Conservation (phyloP, 176 grass and related monocot genomes). For the Leersia perrieri region DNA sequence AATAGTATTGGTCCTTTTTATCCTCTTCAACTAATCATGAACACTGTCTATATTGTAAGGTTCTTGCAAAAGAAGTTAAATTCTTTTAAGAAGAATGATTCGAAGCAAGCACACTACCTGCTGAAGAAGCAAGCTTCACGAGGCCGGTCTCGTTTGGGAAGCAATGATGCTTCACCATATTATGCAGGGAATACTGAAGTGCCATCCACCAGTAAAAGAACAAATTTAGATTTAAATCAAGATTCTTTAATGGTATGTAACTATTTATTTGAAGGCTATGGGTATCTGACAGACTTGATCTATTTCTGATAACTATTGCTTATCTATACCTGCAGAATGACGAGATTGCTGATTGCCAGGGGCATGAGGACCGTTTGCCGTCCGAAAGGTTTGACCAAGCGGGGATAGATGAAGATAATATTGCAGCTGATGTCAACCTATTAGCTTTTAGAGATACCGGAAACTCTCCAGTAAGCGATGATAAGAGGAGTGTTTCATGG, state of each 20-base stretch:
- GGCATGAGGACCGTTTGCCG: constrained; percentile 17
- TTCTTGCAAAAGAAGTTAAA: constrained; percentile 60
- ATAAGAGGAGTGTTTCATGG: constrained; percentile 69
- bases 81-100: constrained; percentile 30
- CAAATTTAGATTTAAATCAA: constrained; percentile 51
- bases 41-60: constrained; percentile 31
- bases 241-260: constrained; percentile 47
- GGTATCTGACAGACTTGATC: not conserved
- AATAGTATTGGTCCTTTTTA: not conserved
- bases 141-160: constrained; percentile 1
- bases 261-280: not conserved
- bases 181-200: not conserved
- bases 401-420: constrained; percentile 36
- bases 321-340: constrained; percentile 44
- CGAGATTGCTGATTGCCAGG: constrained; percentile 21
- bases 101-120: constrained; percentile 22
- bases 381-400: constrained; percentile 1
- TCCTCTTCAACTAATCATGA: not conserved
- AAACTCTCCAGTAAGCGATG: constrained; percentile 41
- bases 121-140: constrained; percentile 38
- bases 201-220: constrained; percentile 46
- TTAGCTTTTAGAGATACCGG: constrained; percentile 55
- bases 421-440: constrained; percentile 19
- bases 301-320: not conserved
- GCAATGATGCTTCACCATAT: not conserved